Percentiles rank a stretch among this genome's conserved stretches.
phyloP scores from a whole-genome alignment of 805 yeast genomes.

The Novakomyces olei region DNA sequence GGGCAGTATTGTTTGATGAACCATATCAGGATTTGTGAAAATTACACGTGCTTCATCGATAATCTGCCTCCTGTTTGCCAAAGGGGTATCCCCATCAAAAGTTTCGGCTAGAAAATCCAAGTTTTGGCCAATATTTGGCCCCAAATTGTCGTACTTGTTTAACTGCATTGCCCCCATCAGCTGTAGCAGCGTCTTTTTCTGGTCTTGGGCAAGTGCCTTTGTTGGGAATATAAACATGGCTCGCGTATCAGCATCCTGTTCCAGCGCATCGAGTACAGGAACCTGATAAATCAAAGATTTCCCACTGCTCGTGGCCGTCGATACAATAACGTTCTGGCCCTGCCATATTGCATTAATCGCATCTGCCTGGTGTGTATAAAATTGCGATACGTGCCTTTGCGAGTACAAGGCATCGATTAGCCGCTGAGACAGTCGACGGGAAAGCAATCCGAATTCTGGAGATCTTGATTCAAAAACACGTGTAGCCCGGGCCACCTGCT shows the following conservation, averaged over 20 bases:
- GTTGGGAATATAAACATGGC: slow-evolving; percentile 88
- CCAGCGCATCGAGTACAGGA: slow-evolving; percentile 42
- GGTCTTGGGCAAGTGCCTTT: slow-evolving; percentile 94
- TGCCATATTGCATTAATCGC: slow-evolving; percentile 37
- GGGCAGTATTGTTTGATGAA: slow-evolving; percentile 70
- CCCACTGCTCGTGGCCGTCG: slow-evolving; percentile 94
- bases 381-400: not conserved
- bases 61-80: slow-evolving; percentile 28
- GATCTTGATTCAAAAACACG: not conserved
- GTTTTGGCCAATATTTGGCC: too few species aligned
- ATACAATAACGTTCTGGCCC: slow-evolving; percentile 52
- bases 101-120: slow-evolving; percentile 66
- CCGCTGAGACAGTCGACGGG: not conserved
- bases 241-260: slow-evolving; percentile 26
- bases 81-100: slow-evolving; percentile 83
- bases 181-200: slow-evolving; percentile 52
- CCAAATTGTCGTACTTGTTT: slow-evolving; percentile 14
- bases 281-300: slow-evolving; percentile 81
- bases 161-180: slow-evolving; percentile 30
- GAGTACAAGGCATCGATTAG: not conserved
- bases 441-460: not conserved
- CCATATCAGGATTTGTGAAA: slow-evolving; percentile 87
- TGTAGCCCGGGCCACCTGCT: too few species aligned
- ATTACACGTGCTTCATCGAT: slow-evolving; percentile 51
- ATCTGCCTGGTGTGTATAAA: slow-evolving; percentile 65